phyloP scores from a whole-genome alignment of 139 green algal genomes.

The Chlamydomonas incerta region DNA sequence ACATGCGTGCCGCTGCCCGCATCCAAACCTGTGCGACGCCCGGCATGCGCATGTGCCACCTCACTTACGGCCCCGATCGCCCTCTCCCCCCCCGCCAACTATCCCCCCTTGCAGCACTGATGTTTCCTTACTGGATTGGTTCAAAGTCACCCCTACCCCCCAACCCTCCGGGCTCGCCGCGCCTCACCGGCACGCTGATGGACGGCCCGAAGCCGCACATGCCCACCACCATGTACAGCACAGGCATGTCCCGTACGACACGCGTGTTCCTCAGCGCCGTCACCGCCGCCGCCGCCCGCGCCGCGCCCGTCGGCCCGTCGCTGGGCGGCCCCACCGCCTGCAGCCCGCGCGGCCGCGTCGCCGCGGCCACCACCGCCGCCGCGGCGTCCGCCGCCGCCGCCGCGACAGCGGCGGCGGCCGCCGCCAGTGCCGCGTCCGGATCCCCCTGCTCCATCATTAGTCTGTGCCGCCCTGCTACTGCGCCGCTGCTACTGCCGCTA shows the following conservation, averaged over 20 bases:
- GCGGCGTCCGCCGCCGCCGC: not conserved
- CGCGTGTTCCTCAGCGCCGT: not conserved
- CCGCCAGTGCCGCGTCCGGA: not conserved
- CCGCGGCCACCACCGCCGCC: not conserved
- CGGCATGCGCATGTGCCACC: too few species aligned
- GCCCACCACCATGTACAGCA: constrained; percentile 28
- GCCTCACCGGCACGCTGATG: not conserved
- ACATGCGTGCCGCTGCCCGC: too few species aligned
- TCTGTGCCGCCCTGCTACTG: too few species aligned
- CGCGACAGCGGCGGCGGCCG: not conserved
- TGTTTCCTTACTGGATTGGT: too few species aligned
- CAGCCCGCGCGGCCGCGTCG: not conserved
- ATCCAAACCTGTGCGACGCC: too few species aligned
- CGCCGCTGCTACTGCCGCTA: not conserved
- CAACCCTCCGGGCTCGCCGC: too few species aligned
- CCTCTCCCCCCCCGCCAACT: too few species aligned
- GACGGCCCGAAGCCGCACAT: not conserved
- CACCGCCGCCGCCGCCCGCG: not conserved
- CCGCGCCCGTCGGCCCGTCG: not conserved
- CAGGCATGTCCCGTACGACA: constrained; percentile 15
- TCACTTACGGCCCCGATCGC: too few species aligned
- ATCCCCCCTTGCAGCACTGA: too few species aligned
- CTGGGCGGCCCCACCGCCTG: not conserved
- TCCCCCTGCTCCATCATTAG: too few species aligned
- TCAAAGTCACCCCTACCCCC: too few species aligned